These are phyloP conservation scores for Sarocladium oryzae DNA, from an alignment of 2,329 filamentous ascomycete species.

Conservation along the genomic window DNA sequence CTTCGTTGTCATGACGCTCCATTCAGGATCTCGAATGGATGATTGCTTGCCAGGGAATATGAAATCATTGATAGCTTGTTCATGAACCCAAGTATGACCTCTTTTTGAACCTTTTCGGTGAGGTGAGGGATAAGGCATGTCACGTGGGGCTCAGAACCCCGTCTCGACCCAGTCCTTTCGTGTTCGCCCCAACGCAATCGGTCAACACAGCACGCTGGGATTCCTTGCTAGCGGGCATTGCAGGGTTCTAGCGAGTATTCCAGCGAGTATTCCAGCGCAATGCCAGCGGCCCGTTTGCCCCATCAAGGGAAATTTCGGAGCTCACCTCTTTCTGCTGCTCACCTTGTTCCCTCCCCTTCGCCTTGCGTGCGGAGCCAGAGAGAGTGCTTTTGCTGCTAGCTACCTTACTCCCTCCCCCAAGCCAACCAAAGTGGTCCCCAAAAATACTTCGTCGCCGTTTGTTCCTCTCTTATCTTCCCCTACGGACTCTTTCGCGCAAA, in stretches of 20 bases:
- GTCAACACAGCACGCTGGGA: slow-evolving; percentile 17
- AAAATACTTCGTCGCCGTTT: slow-evolving; percentile 9
- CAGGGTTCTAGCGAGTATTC: background rate
- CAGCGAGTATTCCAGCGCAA: background rate
- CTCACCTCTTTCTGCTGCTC: slow-evolving; percentile 20
- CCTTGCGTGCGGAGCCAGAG: too few relatives aligned
- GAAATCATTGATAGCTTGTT: too few relatives aligned
- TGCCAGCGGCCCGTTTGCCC: slow-evolving; percentile 5
- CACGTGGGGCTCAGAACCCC: background rate
- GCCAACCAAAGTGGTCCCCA: slow-evolving; percentile 17
- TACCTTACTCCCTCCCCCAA: slow-evolving; percentile 23
- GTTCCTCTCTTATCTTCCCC: slow-evolving; percentile 1
- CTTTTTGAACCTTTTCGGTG: background rate
- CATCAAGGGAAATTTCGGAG: slow-evolving; percentile 35
- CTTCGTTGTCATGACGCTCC: too few relatives aligned
- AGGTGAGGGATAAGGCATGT: background rate
- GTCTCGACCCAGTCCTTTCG: background rate
- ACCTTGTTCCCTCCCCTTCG: slow-evolving; percentile 20
- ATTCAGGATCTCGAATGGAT: too few relatives aligned
- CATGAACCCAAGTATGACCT: too few relatives aligned
- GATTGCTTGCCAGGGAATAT: too few relatives aligned
- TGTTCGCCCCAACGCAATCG: slow-evolving; percentile 8
- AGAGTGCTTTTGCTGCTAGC: too few relatives aligned
- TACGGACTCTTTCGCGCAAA: background rate
- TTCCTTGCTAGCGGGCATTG: slow-evolving; percentile 8